Evolutionary conservation across 352 stramenopile genomes (phyloP), one percentile per base, ranked within the genome.

Genomic region (Globisporangium splendens): DNA sequence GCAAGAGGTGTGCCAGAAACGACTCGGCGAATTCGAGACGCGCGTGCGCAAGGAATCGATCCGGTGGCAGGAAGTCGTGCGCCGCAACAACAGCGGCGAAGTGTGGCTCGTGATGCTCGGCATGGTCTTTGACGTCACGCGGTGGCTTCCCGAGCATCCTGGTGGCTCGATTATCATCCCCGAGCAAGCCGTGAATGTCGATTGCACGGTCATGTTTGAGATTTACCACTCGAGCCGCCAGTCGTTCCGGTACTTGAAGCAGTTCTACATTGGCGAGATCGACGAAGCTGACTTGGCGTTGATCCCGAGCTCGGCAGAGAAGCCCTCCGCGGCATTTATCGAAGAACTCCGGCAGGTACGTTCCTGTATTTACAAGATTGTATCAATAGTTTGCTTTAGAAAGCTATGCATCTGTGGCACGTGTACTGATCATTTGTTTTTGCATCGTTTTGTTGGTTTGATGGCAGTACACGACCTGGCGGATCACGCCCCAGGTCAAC

Each of bases 181-280:
- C 0, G 70, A 83, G 14, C 81, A 97, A 56, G 89, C 87, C 6
- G 74, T 97, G 53, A 95, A 96, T 56, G 74, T 95, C 33, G 89
- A 97, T 46, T 89, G 76, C 33, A 95, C 87, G 0, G 73, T 93
- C 46, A 92, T 97, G 77, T 97, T 97, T 69, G 89, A 97, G 73
- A 93, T 96, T 38, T 96, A 95, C 61, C 89, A 97, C 69, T 85
- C 88, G 14, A 94, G 85, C 55, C 83, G 87, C n/a, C 84, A 96
- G 78, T 94, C 87, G 8, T 97, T 97, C 61, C 75, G 87, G 43
- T 97, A 95, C 63, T 70, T 97, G 39, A 92, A 94, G 63, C 86
- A 96, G 65, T 96, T 97, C 52, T 97, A 96, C 76, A 93, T 97
- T 39, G 89, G 89, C 20, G 87, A 96, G 51, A 72, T 97, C 33